Evolutionary conservation across 2,329 filamentous ascomycete genomes (phyloP), one percentile per base, ranked within the genome.

Genomic region (Saccharata proteae): DNA sequence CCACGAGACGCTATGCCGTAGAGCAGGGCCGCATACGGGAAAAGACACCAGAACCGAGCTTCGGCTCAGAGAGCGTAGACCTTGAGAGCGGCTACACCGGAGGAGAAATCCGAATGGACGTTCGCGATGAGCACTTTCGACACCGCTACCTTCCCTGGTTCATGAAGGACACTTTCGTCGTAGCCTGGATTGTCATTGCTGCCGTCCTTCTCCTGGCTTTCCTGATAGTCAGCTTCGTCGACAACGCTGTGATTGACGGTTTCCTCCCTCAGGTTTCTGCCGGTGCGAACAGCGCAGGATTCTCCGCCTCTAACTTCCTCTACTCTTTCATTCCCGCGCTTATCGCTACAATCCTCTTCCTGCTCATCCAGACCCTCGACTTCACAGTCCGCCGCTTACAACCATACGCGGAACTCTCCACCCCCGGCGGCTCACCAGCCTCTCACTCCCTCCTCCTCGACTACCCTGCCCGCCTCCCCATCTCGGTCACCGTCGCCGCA

Each of bases 261-360:
- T 94, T 93, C 52, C 53, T 67, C 5, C 84, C 86, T 3, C 61
- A 67, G 5, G 60, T 93, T 1, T 59, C 65, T 7, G 74, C 77
- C 0, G 60, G 64, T 3, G 73, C 82, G 1, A 61, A 68, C 3
- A 21, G 21, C 5, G 43, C 47, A 16, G 81, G 79, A 12, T 94
- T 92, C 55, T 92, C 83, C 1, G 65, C 81, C 1, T 82, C 84
- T 29, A 84, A 93, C 55, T 94, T 94, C 57, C 59, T 93, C 30
- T 94, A 85, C 61, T 74, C 71, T 38, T 84, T 86, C 54, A 34
- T 86, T 14, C 80, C 81, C 1, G 71, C 77, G 3, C 43, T 80
- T 0, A 49, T 85, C 16, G 81, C 76, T 4, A 71, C 76, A 45
- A 42, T 80, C 11, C 57, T 82, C 29, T 80, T 77, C 49, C 65